Percentiles rank a stretch among this genome's conserved stretches.
Evolutionary conservation across 371 early-diverging fungal genomes (phyloP).

Genomic region (Blakeslea trispora): DNA sequence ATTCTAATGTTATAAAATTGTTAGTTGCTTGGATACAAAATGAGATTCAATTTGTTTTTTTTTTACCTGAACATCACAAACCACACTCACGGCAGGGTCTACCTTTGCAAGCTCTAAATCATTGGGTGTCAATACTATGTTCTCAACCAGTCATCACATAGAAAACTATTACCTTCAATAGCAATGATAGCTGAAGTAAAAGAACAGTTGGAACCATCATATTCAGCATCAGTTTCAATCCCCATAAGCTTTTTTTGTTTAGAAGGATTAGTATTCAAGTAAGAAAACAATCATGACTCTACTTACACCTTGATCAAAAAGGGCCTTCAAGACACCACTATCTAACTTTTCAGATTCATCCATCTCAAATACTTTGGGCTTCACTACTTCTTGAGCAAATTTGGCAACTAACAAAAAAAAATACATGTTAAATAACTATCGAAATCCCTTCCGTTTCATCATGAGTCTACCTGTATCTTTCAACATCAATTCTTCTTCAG

Average conservation of each 20-base stretch:
- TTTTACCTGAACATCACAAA: conserved; percentile 92
- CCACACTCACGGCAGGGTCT: conserved; percentile 91
- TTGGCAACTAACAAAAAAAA: conserved; percentile 61
- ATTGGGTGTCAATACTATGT: not conserved
- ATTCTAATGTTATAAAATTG: conserved; percentile 53
- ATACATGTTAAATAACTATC: not conserved
- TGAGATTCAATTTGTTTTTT: not conserved
- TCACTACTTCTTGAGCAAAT: conserved; percentile 83
- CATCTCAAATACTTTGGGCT: conserved; percentile 91
- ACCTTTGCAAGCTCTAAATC: conserved; percentile 88
- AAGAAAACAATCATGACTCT: too few species aligned
- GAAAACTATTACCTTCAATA: conserved; percentile 69
- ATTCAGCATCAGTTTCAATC: conserved; percentile 85
- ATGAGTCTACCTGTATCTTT: conserved; percentile 65
- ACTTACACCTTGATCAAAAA: conserved; percentile 89
- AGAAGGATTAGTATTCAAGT: too few species aligned
- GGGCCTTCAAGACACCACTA: conserved; percentile 75
- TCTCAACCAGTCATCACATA: not conserved
- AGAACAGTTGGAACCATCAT: conserved; percentile 84
- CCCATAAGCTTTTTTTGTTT: conserved; percentile 82
- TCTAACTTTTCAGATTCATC: conserved; percentile 91
- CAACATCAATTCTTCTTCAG: conserved; percentile 84
- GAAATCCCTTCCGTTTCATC: too few species aligned
- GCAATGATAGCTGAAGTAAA: conserved; percentile 93
- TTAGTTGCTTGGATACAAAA: not conserved